phyloP scores from a whole-genome alignment of 495 filamentous ascomycete species.

The Penicillium samsonianum region DNA sequence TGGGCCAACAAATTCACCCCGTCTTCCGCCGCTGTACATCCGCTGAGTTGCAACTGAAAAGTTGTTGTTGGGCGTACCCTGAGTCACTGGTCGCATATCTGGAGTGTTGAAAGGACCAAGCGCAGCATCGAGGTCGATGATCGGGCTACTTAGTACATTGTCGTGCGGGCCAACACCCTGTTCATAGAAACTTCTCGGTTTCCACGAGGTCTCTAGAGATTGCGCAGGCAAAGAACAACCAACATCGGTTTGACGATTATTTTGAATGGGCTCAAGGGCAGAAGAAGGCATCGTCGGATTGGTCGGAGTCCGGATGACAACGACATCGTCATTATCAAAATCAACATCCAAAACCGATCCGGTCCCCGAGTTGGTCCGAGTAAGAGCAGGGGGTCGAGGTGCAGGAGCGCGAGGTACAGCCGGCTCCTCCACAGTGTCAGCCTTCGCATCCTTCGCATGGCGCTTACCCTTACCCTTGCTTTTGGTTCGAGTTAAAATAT shows the following conservation, averaged over 20 bases:
- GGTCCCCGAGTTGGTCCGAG: slow-evolving; percentile 44
- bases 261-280: slow-evolving; percentile 20
- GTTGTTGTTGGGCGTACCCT: slow-evolving; percentile 57
- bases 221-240: slow-evolving; percentile 24
- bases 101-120: slow-evolving; percentile 90
- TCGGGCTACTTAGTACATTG: slow-evolving; percentile 63
- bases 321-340: slow-evolving; percentile 57
- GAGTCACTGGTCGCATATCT: slow-evolving; percentile 39
- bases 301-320: slow-evolving; percentile 49
- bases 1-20: slow-evolving; percentile 72
- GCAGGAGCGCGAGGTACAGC: slow-evolving; percentile 19
- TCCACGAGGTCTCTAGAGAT: slow-evolving; percentile 47
- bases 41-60: slow-evolving; percentile 65
- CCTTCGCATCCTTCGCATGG: slow-evolving; percentile 30
- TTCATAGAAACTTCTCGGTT: slow-evolving; percentile 49
- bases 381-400: slow-evolving; percentile 45
- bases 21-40: slow-evolving; percentile 82
- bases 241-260: slow-evolving; percentile 24
- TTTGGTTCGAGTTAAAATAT: slow-evolving; percentile 67
- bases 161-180: slow-evolving; percentile 45
- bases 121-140: slow-evolving; percentile 96
- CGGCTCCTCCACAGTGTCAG: slow-evolving; percentile 15
- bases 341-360: slow-evolving; percentile 49
- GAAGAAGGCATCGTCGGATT: slow-evolving; percentile 36
- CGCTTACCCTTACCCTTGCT: slow-evolving; percentile 58